Evolutionary conservation across 2,329 filamentous ascomycete species (phyloP), one percentile per base, ranked within the genome.

Genomic region (Ilyonectria mors-panacis): DNA sequence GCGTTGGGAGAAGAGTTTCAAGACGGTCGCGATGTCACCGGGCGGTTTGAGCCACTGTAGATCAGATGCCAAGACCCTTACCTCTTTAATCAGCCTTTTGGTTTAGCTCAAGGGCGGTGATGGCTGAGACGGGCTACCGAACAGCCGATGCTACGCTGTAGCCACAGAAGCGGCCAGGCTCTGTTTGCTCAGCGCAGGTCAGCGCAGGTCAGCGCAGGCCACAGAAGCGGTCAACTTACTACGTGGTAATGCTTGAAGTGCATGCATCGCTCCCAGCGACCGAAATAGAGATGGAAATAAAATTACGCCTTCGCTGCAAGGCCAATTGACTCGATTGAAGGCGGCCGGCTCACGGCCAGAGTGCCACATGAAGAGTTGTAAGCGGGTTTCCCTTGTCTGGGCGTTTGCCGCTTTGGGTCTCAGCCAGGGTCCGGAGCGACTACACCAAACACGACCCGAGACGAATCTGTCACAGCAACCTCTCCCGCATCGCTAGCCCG

Each of bases 391-490:
- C 15, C 50, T 53, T 35, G 50, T 53, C 30, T 35, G 17, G 33
- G 15, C 44, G 13, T 19, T 37, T 60, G 26, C 54, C 59, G 50
- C 33, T 58, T 54, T 23, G 28, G 64, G 64, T 59, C 57, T 54
- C 63, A 42, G 30, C 57, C 26, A 67, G 67, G 70, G 70, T 50
- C 39, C 48, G 54, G 44, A 61, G 58, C 62, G 63, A 69, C 70
- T 69, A 74, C 69, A 67, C 73, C 76, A 73, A 79, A 77, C 76
- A 67, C 70, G 58, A 78, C 68, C 65, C 78, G 79, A 79, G 79
- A 81, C 79, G 74, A 63, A 60, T 74, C 76, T 79, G 79, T 80
- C 75, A 79, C 79, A 79, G 70, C 69, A 63, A 39, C 65, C 64
- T 68, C 68, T 68, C 69, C 70, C 68, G 64, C 64, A 63, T 59